Evolutionary conservation across 2,329 filamentous ascomycete genomes (phyloP).

Genomic region (Emergomyces pasteurianus): DNA sequence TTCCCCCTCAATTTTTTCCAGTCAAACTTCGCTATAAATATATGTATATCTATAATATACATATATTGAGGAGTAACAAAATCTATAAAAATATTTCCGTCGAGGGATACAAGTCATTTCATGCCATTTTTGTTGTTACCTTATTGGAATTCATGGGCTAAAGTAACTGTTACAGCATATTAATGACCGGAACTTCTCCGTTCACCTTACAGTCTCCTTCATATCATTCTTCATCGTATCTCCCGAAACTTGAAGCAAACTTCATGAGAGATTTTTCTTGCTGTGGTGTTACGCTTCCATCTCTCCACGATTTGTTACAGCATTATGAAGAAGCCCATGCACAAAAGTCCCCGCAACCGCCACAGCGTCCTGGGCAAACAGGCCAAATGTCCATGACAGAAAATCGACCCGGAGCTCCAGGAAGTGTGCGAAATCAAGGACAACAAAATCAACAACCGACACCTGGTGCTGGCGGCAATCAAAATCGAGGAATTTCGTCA

Average conservation of each 20-base stretch:
- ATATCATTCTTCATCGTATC: constrained; percentile 90
- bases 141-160: neutral
- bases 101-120: neutral
- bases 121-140: constrained; percentile 11
- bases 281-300: constrained; percentile 79
- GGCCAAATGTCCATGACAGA: constrained; percentile 33
- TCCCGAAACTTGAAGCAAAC: constrained; percentile 90
- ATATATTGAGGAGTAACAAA: neutral
- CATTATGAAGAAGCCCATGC: constrained; percentile 96
- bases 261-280: constrained; percentile 97
- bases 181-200: constrained; percentile 94
- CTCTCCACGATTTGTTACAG: constrained; percentile 85
- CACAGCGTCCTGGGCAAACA: constrained; percentile 37
- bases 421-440: constrained; percentile 24
- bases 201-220: constrained; percentile 85
- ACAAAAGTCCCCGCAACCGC: constrained; percentile 45
- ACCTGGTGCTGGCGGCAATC: neutral
- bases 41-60: neutral
- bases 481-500: constrained; percentile 3
- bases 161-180: constrained; percentile 51
- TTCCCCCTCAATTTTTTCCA: constrained; percentile 1
- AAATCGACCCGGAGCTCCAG: constrained; percentile 39
- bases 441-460: constrained; percentile 9
- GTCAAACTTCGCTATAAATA: neutral
- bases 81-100: neutral